A percentile compares a stretch with the other conserved stretches of the same genome.
Conservation (phyloP, 2,329 filamentous ascomycete genomes). For the Penicillium sclerotiorum region DNA sequence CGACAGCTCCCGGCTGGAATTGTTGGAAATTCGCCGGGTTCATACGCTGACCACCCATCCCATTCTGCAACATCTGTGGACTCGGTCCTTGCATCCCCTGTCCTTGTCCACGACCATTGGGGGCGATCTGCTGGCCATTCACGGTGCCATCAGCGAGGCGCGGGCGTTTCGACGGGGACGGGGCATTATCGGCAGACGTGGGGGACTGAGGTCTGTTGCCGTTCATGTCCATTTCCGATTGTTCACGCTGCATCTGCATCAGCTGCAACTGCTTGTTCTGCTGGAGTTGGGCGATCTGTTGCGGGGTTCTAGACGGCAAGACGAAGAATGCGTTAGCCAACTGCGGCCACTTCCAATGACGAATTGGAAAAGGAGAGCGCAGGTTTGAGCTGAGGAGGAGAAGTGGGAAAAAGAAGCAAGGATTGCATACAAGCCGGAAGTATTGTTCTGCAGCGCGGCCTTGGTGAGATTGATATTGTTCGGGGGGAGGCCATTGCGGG, state of each 20-base stretch:
- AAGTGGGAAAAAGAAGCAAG: conserved; percentile 11
- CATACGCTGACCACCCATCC: conserved; percentile 71
- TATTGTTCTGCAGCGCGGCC: conserved; percentile 75
- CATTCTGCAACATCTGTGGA: conserved; percentile 63
- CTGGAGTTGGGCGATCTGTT: conserved; percentile 66
- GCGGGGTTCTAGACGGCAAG: conserved; percentile 54
- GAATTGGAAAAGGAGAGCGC: neutral
- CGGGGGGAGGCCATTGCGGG: conserved; percentile 36
- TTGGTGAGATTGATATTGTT: conserved; percentile 59
- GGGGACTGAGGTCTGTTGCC: conserved; percentile 81
- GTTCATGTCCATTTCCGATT: conserved; percentile 82
- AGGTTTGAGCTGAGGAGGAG: too few species aligned
- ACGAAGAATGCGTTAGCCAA: neutral
- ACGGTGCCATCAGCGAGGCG: conserved; percentile 75
- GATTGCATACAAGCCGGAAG: conserved; percentile 41
- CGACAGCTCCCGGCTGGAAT: conserved; percentile 57
- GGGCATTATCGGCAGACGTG: conserved; percentile 79
- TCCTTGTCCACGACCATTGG: conserved; percentile 69
- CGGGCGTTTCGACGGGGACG: conserved; percentile 87
- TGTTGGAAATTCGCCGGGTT: conserved; percentile 74
- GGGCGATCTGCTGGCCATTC: conserved; percentile 76
- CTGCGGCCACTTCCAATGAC: neutral
- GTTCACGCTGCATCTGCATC: conserved; percentile 85
- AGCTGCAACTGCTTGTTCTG: conserved; percentile 58
- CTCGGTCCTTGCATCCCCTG: conserved; percentile 71